Evolutionary conservation across 495 filamentous ascomycete species (phyloP).

Genomic region (Chaetomium fimeti): DNA sequence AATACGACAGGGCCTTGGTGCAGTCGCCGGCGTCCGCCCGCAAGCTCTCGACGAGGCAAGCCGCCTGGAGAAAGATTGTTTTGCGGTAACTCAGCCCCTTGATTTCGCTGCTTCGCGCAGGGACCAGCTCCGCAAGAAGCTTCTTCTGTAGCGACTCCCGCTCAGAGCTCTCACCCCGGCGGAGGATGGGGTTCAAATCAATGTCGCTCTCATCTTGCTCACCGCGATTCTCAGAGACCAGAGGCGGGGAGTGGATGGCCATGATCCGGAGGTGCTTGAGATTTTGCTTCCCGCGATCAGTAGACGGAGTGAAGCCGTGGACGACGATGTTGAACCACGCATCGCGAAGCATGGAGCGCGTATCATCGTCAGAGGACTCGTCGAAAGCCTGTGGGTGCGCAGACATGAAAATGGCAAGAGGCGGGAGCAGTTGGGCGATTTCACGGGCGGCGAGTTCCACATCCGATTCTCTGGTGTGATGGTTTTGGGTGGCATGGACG

Average conservation of each 20-base stretch:
- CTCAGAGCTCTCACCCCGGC: conserved; percentile 74
- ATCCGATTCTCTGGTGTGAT: conserved; percentile 66
- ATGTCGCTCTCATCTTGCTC: conserved; percentile 92
- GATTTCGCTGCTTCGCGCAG: conserved; percentile 71
- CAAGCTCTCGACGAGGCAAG: conserved; percentile 79
- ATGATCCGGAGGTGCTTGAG: conserved; percentile 72
- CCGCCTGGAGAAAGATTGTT: conserved; percentile 85
- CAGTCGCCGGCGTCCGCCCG: conserved; percentile 81
- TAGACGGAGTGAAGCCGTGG: conserved; percentile 79
- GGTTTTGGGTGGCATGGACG: conserved; percentile 50
- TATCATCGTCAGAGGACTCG: conserved; percentile 56
- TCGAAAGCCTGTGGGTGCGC: conserved; percentile 48
- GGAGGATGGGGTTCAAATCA: conserved; percentile 87
- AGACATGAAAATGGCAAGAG: conserved; percentile 73
- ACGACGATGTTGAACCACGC: conserved; percentile 97
- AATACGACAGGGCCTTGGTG: conserved; percentile 83
- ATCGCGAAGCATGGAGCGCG: conserved; percentile 72
- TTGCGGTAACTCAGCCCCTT: conserved; percentile 78
- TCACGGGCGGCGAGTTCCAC: conserved; percentile 76
- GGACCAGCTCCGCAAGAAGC: conserved; percentile 66
- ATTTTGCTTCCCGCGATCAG: conserved; percentile 64
- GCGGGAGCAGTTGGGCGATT: conserved; percentile 78
- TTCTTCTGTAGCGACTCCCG: conserved; percentile 78
- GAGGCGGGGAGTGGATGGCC: conserved; percentile 78
- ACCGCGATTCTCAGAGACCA: conserved; percentile 78